A percentile compares a stretch with the other conserved stretches of the same genome.
Evolutionary conservation across 78 protist species (phyloP).

Genomic region (Creolimax fragrantissima): DNA sequence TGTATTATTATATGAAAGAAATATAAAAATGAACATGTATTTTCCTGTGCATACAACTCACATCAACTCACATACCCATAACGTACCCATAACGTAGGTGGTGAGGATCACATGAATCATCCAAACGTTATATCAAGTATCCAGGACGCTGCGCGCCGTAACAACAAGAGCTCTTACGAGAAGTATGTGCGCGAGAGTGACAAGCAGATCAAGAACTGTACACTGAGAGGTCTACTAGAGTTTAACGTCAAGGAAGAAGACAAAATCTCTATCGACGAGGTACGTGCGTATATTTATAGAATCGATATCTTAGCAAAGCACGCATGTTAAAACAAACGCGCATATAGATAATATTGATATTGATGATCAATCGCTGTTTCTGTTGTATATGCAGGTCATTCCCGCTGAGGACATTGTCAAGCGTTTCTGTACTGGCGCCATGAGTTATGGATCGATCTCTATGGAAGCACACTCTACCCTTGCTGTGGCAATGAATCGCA

Average conservation of each 20-base stretch:
- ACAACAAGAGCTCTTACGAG: conserved; percentile 37
- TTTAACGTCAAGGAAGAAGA: not conserved
- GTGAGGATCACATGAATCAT: conserved; percentile 46
- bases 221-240: conserved; percentile 51
- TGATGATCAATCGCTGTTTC: no score
- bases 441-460: conserved; percentile 70
- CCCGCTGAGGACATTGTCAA: conserved; percentile 54
- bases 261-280: conserved; percentile 30
- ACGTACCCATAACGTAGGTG: no score
- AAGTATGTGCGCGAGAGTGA: not conserved
- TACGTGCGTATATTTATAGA: no score
- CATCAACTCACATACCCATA: no score
- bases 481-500: conserved; percentile 69
- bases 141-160: conserved; percentile 45
- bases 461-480: conserved; percentile 62
- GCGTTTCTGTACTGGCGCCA: conserved; percentile 77
- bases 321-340: no score
- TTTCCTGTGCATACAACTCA: no score
- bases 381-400: no score
- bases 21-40: no score
- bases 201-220: conserved; percentile 12
- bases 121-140: conserved; percentile 39
- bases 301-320: no score
- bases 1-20: no score
- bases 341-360: no score